These are phyloP conservation scores for Odonthalia washingtoniensis DNA, from an alignment of 31 red algal genomes.

Conservation along the genomic window DNA sequence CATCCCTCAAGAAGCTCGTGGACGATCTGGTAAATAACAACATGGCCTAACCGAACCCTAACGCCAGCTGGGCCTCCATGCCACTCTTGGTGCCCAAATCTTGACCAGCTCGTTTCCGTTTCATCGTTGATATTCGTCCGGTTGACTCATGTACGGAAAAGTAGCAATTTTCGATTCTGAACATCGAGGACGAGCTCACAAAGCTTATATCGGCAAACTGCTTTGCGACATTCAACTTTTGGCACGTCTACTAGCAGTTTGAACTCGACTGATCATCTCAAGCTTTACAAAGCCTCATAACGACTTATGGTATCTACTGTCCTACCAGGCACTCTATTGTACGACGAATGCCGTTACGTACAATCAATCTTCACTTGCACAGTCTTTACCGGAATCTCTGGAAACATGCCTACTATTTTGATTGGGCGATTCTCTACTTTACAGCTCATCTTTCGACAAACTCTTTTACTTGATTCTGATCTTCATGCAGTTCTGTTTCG, in stretches of 20 bases:
- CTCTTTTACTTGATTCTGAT: background rate
- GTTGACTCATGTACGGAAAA: too few relatives aligned
- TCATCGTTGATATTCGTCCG: background rate
- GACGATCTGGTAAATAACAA: background rate
- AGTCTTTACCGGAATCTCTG: background rate
- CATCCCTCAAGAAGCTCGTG: background rate
- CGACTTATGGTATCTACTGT: too few relatives aligned
- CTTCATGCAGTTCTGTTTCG: background rate
- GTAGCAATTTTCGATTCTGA: too few relatives aligned
- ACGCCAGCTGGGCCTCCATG: background rate
- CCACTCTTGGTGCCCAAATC: background rate
- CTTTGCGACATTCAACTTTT: too few relatives aligned
- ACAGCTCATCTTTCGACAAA: background rate
- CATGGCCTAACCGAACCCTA: slow-evolving; percentile 13
- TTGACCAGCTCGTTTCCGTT: background rate
- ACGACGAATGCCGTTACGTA: slow-evolving; percentile 29
- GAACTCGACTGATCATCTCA: too few relatives aligned
- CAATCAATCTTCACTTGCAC: background rate
- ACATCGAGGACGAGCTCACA: too few relatives aligned
- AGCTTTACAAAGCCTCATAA: too few relatives aligned
- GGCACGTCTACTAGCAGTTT: background rate
- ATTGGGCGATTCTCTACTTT: background rate
- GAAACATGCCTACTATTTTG: background rate
- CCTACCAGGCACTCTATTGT: background rate
- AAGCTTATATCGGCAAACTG: too few relatives aligned